Conservation (phyloP, 192 early-diverging fungal species). For the Backusella australiensis region DNA sequence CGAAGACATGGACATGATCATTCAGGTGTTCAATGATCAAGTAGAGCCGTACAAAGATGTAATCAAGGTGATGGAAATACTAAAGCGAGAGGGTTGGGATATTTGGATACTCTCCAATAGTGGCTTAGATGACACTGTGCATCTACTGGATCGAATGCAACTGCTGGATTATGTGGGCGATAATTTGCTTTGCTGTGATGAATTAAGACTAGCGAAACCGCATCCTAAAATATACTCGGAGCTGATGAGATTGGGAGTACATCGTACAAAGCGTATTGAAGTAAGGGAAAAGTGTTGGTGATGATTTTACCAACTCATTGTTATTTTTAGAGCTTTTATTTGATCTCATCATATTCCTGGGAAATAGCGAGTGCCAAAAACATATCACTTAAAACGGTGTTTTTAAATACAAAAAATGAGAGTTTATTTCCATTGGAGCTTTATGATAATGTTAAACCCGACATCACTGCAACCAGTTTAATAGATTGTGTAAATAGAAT, state of each 20-base stretch:
- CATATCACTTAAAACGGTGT: slow-evolving; percentile 19
- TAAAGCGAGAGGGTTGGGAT: slow-evolving; percentile 14
- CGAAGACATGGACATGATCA: neutral
- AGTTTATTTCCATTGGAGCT: slow-evolving; percentile 12
- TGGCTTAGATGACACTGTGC: neutral
- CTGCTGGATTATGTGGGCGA: slow-evolving; percentile 3
- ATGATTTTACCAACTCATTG: neutral
- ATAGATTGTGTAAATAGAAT: slow-evolving; percentile 21
- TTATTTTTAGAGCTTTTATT: slow-evolving; percentile 30
- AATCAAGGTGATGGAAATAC: neutral
- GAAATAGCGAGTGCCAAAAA: slow-evolving; percentile 35
- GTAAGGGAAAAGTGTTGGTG: neutral
- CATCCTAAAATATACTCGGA: slow-evolving; percentile 35
- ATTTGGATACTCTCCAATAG: slow-evolving; percentile 34
- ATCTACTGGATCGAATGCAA: slow-evolving; percentile 10
- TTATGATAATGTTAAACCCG: slow-evolving; percentile 16
- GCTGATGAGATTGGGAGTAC: slow-evolving; percentile 25
- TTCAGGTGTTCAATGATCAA: neutral
- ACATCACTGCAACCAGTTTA: slow-evolving; percentile 18
- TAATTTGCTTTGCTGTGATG: slow-evolving; percentile 32
- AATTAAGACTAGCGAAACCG: slow-evolving; percentile 28
- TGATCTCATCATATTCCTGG: slow-evolving; percentile 32
- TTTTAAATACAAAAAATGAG: slow-evolving; percentile 18
- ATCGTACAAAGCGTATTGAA: slow-evolving; percentile 30
- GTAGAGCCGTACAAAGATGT: neutral